Percentiles rank a stretch among this genome's conserved stretches.
These are phyloP conservation scores for Fusarium sp. DNA, from an alignment of 2,329 filamentous ascomycete species.

Conservation along the genomic window DNA sequence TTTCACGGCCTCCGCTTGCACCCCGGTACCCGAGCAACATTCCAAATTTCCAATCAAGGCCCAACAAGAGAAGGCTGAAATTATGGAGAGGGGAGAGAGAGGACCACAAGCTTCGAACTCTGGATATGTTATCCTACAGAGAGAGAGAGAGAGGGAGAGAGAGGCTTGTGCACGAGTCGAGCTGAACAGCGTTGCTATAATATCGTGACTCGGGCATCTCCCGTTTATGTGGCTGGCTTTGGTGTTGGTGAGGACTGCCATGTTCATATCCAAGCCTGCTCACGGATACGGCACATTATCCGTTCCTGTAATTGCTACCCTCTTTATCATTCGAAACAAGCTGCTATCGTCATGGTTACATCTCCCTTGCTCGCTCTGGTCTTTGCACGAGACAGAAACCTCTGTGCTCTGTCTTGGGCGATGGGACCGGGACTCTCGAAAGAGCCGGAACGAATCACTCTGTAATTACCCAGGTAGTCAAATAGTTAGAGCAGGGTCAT, in stretches of 20 bases:
- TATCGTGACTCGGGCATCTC: conserved; percentile 30
- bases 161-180: conserved; percentile 16
- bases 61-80: conserved; percentile 27
- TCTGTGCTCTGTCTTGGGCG: conserved; percentile 13
- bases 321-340: conserved; percentile 2
- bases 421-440: conserved; percentile 16
- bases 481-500: conserved; percentile 12
- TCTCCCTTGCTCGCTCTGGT: conserved; percentile 9
- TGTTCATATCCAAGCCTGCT: background rate
- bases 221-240: conserved; percentile 3
- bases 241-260: conserved; percentile 1
- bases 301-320: background rate
- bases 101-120: conserved; percentile 4
- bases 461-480: background rate
- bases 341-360: conserved; percentile 2
- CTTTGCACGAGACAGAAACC: conserved; percentile 29
- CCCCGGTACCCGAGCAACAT: conserved; percentile 33
- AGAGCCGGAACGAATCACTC: conserved; percentile 16
- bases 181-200: conserved; percentile 3
- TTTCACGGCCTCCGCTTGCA: conserved; percentile 17
- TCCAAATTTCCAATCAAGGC: conserved; percentile 36
- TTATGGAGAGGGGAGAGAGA: conserved; percentile 17
- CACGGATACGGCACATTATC: background rate
- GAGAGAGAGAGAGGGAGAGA: too few species aligned
- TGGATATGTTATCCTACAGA: background rate